Evolutionary conservation across 805 yeast species (phyloP).

Genomic region (Yamadazyma phyllophila): DNA sequence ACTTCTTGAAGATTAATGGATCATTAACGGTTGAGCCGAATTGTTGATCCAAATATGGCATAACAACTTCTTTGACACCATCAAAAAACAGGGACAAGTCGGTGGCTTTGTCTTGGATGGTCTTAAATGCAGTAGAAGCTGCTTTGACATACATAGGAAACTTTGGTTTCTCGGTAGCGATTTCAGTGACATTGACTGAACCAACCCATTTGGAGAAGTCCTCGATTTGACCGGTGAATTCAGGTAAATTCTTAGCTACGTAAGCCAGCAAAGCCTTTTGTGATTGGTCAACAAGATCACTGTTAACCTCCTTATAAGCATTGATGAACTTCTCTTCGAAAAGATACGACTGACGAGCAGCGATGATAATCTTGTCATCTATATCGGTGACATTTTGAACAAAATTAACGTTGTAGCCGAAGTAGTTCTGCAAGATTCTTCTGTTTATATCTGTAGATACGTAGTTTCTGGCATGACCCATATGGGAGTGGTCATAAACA

Average conservation of each 20-base stretch:
- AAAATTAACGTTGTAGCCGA: slow-evolving; percentile 83
- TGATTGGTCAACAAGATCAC: slow-evolving; percentile 38
- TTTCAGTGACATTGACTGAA: slow-evolving; percentile 47
- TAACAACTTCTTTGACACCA: slow-evolving; percentile 69
- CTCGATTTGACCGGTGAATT: slow-evolving; percentile 24
- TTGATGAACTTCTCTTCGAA: slow-evolving; percentile 56
- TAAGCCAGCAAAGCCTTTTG: slow-evolving; percentile 47
- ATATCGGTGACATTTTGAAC: slow-evolving; percentile 98
- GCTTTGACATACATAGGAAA: slow-evolving; percentile 81
- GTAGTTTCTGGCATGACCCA: slow-evolving; percentile 98
- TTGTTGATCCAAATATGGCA: slow-evolving; percentile 67
- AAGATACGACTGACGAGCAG: slow-evolving; percentile 87
- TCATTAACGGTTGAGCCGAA: slow-evolving; percentile 78
- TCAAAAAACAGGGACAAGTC: slow-evolving; percentile 40
- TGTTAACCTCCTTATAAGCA: slow-evolving; percentile 25
- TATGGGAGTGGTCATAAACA: slow-evolving; percentile 91
- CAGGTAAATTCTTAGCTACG: slow-evolving; percentile 54
- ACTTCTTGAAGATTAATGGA: slow-evolving; percentile 74
- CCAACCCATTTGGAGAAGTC: slow-evolving; percentile 52
- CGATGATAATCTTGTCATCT: slow-evolving; percentile 92
- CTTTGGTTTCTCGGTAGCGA: slow-evolving; percentile 68
- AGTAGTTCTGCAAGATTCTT: slow-evolving; percentile 83
- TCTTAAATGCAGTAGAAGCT: slow-evolving; percentile 45
- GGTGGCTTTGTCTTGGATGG: slow-evolving; percentile 21
- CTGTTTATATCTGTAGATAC: slow-evolving; percentile 93